Base-by-base conservation (phyloP, 2,329 filamentous ascomycete genomes). In the Chaetomium globosum region DNA sequence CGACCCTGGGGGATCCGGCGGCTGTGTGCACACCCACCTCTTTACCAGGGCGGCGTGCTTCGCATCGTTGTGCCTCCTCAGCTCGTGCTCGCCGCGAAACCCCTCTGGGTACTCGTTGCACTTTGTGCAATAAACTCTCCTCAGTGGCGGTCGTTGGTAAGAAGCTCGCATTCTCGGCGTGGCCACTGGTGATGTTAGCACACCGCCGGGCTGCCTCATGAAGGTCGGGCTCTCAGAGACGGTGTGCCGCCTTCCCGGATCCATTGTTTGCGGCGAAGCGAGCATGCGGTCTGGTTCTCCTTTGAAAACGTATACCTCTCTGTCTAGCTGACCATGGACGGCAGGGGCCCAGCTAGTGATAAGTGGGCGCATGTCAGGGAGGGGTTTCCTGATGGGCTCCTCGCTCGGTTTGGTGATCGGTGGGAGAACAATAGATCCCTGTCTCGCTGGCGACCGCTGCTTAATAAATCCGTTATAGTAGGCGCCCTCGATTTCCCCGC, bases 71-170 rank as follows among this genome's bases (percentile, higher is more conserved):
- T 93, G 90, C 64, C 90, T 83, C 63, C 89, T 83, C 57, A 93
- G 82, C 76, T 97, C 93, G 76, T 97, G 93, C 63, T 96, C 92
- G 65, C 93, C 93, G 54, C 93, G 89, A 76, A 97, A 97, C 5
- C 93, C 93, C 67, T 93, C 89, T 2, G 90, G 90, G 67, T 94
- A 88, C 72, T 92, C 90, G 70, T 89, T 87, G 79, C 93, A 97
- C 71, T 89, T 85, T 21, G 82, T 80, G 76, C 93, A 97, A 74
- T 87, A 88, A 58, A 93, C 89, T 70, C 92, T 90, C 28, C 87
- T 85, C 59, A 92, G 84, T 28, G 87, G 85, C 26, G 82, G 80
- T 30, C 83, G 78, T 65, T 83, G 83, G 64, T 84, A 84, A 0
- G 81, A 76, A 1, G 80, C 75, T 52, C 79, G 76, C 30, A 78